Percentiles rank a stretch among this genome's conserved stretches.
phyloP scores from a whole-genome alignment of 2,329 filamentous ascomycete genomes.

The Colletotrichum siamense region DNA sequence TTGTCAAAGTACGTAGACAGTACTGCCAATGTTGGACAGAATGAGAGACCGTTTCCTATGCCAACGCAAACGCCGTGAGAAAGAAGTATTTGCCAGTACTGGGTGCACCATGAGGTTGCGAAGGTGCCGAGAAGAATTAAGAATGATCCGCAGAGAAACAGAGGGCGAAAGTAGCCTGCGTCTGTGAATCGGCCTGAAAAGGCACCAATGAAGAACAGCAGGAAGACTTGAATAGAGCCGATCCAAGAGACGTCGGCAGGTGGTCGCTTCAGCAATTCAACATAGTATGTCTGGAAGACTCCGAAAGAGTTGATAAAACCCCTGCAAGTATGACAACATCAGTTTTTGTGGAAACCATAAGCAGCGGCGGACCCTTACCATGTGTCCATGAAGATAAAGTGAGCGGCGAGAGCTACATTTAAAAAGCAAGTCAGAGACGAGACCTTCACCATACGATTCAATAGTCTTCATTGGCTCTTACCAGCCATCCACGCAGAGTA shows the following conservation, averaged over 20 bases:
- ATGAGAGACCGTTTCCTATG: conserved; percentile 60
- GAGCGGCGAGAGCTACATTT: not conserved
- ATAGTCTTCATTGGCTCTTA: not conserved
- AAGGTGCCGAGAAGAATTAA: conserved; percentile 51
- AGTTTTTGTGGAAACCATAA: not conserved
- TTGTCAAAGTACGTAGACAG: conserved; percentile 67
- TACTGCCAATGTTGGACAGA: conserved; percentile 63
- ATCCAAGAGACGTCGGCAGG: conserved; percentile 49
- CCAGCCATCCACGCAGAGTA: conserved; percentile 14
- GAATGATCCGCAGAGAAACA: conserved; percentile 41
- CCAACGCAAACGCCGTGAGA: conserved; percentile 55
- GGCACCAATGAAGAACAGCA: conserved; percentile 46
- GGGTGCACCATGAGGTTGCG: conserved; percentile 42
- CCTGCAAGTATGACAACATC: conserved; percentile 24
- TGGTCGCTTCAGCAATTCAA: conserved; percentile 32
- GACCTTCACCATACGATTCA: not conserved
- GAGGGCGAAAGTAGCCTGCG: conserved; percentile 44
- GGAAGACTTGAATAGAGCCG: conserved; percentile 47
- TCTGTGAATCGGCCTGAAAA: conserved; percentile 49
- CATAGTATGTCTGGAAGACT: conserved; percentile 52
- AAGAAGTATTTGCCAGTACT: conserved; percentile 56
- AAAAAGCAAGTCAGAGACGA: not conserved
- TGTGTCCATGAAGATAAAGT: conserved; percentile 21
- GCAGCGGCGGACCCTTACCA: not conserved
- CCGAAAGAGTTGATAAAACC: conserved; percentile 53